Evolutionary conservation across 2,329 filamentous ascomycete species (phyloP).

Genomic region (Trichophyton verrucosum): DNA sequence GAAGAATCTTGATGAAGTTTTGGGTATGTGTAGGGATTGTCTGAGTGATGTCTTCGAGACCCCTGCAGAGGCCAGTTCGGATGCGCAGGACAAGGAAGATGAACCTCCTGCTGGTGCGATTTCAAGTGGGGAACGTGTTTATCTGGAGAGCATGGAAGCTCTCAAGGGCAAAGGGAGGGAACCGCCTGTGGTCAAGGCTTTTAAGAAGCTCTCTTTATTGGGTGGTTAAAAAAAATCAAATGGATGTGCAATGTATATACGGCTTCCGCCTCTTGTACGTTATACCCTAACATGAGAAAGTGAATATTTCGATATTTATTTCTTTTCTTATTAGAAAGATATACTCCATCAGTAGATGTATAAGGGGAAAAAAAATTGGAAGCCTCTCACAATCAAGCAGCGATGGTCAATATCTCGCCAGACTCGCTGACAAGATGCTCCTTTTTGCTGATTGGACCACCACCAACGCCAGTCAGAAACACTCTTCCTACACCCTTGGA

Average conservation of each 20-base stretch:
- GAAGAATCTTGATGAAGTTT: constrained; percentile 58
- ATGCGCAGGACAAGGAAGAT: constrained; percentile 14
- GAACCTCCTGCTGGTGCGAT: constrained; percentile 13
- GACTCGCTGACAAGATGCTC: constrained; percentile 61
- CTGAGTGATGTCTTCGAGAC: constrained; percentile 56
- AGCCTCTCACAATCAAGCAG: background rate
- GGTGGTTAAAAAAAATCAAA: constrained; percentile 11
- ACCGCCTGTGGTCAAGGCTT: constrained; percentile 41
- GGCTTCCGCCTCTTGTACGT: background rate
- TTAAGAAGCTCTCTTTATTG: constrained; percentile 30
- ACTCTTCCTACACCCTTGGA: constrained; percentile 74
- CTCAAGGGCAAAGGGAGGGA: constrained; percentile 29
- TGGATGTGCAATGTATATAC: background rate
- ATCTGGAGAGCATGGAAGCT: constrained; percentile 31
- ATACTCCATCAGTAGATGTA: background rate
- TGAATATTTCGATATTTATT: background rate
- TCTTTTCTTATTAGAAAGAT: background rate
- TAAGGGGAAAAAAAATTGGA: background rate
- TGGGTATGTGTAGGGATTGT: constrained; percentile 54
- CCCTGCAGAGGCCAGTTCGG: constrained; percentile 18
- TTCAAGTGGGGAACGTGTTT: constrained; percentile 24
- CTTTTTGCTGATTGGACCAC: constrained; percentile 71
- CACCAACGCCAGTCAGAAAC: constrained; percentile 82
- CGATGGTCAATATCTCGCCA: constrained; percentile 36
- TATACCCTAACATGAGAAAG: background rate